Conservation (phyloP, 805 yeast genomes). For the Clavispora asparagi region DNA sequence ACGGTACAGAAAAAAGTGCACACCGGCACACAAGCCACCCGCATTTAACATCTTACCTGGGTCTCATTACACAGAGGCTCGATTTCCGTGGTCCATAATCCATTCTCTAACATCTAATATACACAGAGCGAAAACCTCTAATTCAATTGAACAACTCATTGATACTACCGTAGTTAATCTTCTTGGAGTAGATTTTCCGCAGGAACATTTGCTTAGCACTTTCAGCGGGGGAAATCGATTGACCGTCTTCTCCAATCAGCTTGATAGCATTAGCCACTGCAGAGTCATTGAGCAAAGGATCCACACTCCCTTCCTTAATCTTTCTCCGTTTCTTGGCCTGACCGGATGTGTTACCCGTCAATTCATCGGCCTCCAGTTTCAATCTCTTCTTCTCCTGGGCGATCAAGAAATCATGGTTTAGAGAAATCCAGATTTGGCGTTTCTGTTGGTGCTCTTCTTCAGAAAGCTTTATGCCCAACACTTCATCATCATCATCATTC, state of each 20-base stretch:
- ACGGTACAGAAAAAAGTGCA: constrained; percentile 1
- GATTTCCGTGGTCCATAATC: not conserved
- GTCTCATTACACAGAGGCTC: too few species aligned
- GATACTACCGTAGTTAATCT: constrained; percentile 84
- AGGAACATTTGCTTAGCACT: constrained; percentile 73
- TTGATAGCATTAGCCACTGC: constrained; percentile 29
- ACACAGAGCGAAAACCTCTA: not conserved
- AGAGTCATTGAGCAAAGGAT: constrained; percentile 21
- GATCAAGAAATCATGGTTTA: constrained; percentile 78
- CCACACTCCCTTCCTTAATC: constrained; percentile 7
- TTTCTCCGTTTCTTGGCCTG: constrained; percentile 39
- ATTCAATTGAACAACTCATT: constrained; percentile 39
- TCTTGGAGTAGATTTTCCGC: constrained; percentile 75
- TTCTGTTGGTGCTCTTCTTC: constrained; percentile 69
- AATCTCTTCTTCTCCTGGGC: constrained; percentile 82
- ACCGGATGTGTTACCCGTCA: constrained; percentile 65
- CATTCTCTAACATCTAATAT: not conserved
- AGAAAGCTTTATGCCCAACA: constrained; percentile 53
- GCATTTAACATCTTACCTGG: not conserved
- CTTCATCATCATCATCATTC: constrained; percentile 77
- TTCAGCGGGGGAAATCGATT: constrained; percentile 59
- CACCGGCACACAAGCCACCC: not conserved
- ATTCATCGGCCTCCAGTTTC: constrained; percentile 79
- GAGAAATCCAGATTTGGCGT: constrained; percentile 83
- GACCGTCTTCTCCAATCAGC: constrained; percentile 40